These are phyloP conservation scores for Fomitopsis schrenkii DNA, from an alignment of 1,284 basidiomycete species.

Conservation along the genomic window DNA sequence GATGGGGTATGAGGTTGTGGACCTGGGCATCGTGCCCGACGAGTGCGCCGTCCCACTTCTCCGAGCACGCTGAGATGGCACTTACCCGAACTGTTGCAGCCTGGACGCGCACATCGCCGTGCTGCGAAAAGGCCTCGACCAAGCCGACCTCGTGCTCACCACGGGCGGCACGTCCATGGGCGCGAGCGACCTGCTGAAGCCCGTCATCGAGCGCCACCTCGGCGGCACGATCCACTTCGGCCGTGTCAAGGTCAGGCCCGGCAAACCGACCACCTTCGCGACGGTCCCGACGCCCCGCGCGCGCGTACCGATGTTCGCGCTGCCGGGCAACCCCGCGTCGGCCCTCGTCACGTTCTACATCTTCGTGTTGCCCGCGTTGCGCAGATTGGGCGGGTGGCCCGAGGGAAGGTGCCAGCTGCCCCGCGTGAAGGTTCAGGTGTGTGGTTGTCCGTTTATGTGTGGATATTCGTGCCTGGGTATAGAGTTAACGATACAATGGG, in stretches of 20 bases:
- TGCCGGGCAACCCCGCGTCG: constrained; percentile 87
- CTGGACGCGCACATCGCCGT: constrained; percentile 57
- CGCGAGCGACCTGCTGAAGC: constrained; percentile 81
- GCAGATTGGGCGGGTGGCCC: constrained; percentile 69
- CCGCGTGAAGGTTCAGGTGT: constrained; percentile 61
- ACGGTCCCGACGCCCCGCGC: constrained; percentile 54
- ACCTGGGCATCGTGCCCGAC: constrained; percentile 79
- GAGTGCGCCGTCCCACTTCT: constrained; percentile 38
- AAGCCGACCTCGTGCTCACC: constrained; percentile 74
- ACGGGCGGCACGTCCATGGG: constrained; percentile 94
- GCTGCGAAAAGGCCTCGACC: constrained; percentile 51
- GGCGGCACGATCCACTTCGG: constrained; percentile 79
- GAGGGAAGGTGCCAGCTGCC: constrained; percentile 55
- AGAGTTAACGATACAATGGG: not conserved
- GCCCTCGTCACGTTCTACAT: constrained; percentile 87
- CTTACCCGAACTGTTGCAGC: constrained; percentile 30
- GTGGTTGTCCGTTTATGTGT: constrained; percentile 13
- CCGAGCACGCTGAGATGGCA: not conserved
- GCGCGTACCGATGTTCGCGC: constrained; percentile 62
- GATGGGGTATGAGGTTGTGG: constrained; percentile 74
- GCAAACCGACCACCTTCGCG: constrained; percentile 87
- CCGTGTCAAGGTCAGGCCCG: constrained; percentile 65
- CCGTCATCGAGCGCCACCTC: constrained; percentile 79
- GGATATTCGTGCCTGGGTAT: not conserved
- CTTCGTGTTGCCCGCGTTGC: constrained; percentile 79